Percentiles rank a stretch among this genome's conserved stretches.
Conservation (phyloP, 495 filamentous ascomycete genomes). For the Margaritispora aquatica region DNA sequence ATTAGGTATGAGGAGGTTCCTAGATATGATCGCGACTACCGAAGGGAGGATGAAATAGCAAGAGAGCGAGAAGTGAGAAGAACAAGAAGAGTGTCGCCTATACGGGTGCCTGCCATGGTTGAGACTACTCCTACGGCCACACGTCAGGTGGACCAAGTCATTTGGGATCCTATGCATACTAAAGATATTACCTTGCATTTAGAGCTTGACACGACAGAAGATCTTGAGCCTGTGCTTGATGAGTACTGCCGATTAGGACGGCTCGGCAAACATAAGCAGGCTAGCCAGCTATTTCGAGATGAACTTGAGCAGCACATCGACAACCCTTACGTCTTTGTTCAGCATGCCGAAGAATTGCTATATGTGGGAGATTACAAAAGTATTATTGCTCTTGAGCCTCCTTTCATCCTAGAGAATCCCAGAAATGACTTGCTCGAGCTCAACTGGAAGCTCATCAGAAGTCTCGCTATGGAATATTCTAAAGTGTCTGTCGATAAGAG, state of each 20-base stretch:
- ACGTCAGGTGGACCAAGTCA: neutral
- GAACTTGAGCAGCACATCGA: neutral
- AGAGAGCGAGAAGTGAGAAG: too few relatives aligned
- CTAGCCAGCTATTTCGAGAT: neutral
- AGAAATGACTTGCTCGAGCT: neutral
- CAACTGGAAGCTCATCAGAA: neutral
- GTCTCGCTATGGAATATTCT: neutral
- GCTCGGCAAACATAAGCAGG: neutral
- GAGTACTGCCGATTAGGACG: neutral
- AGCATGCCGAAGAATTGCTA: neutral
- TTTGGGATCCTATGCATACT: neutral
- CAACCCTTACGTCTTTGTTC: neutral
- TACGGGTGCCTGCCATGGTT: too few relatives aligned
- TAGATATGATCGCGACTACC: too few relatives aligned
- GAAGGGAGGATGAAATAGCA: too few relatives aligned
- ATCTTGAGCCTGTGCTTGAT: neutral
- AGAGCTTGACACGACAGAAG: neutral
- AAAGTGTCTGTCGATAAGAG: neutral
- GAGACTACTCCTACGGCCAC: neutral
- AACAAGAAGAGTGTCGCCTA: too few relatives aligned
- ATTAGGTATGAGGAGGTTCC: too few relatives aligned
- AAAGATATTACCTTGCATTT: neutral
- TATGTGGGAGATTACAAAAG: neutral
- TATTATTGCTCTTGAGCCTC: neutral
- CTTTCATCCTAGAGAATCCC: neutral